Evolutionary conservation across 1,284 basidiomycete species (phyloP).

Genomic region (Pisolithus thermaeus): DNA sequence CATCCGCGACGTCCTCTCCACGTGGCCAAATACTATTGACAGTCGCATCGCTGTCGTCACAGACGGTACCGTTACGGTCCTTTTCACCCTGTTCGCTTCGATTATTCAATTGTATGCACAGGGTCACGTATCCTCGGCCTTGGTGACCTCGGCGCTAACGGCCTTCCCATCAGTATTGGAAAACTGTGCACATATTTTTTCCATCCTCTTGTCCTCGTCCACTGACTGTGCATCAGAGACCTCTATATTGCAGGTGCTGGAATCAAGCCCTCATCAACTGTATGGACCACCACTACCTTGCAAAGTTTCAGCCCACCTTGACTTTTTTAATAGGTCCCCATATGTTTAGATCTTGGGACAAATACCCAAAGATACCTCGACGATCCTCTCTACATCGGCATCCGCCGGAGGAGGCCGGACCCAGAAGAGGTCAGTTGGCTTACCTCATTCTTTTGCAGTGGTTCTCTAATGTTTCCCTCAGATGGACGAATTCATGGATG

Average conservation of each 20-base stretch:
- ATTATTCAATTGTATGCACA: slow-evolving; percentile 15
- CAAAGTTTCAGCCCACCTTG: neutral
- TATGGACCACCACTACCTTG: slow-evolving; percentile 17
- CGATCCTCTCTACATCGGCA: slow-evolving; percentile 80
- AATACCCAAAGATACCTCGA: slow-evolving; percentile 69
- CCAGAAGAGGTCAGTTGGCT: slow-evolving; percentile 35
- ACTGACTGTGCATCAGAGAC: slow-evolving; percentile 31
- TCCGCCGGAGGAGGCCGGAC: slow-evolving; percentile 53
- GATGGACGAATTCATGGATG: slow-evolving; percentile 75
- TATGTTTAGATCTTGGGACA: slow-evolving; percentile 75
- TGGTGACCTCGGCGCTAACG: slow-evolving; percentile 71
- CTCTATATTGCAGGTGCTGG: slow-evolving; percentile 76
- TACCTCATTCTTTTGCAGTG: neutral
- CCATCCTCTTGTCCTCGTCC: neutral
- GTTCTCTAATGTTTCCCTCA: slow-evolving; percentile 19
- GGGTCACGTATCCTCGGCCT: slow-evolving; percentile 78
- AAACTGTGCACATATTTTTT: slow-evolving; percentile 54
- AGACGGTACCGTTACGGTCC: slow-evolving; percentile 46
- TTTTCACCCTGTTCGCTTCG: slow-evolving; percentile 1
- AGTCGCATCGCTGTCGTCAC: slow-evolving; percentile 72
- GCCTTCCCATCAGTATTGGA: slow-evolving; percentile 76
- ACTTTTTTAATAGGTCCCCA: slow-evolving; percentile 44
- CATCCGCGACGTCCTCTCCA: slow-evolving; percentile 53
- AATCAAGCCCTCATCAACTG: slow-evolving; percentile 47
- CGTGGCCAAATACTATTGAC: slow-evolving; percentile 49